Percentiles rank a stretch among this genome's conserved stretches.
These are phyloP conservation scores for Thalassia testudinum DNA, from an alignment of 116 monocot genomes.

Conservation along the genomic window DNA sequence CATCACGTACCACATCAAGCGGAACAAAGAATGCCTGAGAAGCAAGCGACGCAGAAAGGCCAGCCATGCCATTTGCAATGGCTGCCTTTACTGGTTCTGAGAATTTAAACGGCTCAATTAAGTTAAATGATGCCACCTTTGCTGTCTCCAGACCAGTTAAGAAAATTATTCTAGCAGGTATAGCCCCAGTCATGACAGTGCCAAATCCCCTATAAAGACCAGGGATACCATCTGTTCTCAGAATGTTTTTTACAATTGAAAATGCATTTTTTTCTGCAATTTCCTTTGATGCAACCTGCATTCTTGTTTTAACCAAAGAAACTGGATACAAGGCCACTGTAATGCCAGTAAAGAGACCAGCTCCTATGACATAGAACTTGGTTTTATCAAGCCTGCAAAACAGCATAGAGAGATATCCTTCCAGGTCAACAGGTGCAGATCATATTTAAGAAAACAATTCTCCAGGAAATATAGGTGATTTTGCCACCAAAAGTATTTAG, in stretches of 20 bases:
- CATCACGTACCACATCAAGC: conserved; percentile 97
- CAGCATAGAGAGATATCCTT: too few relatives aligned
- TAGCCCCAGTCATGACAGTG: conserved; percentile 83
- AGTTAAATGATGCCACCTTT: conserved; percentile 49
- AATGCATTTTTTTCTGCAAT: conserved; percentile 55
- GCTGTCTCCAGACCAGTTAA: conserved; percentile 80
- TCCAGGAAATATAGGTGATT: too few relatives aligned
- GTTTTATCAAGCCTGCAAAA: conserved; percentile 81
- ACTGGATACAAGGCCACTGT: conserved; percentile 85
- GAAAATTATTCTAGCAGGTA: conserved; percentile 91
- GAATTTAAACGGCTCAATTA: conserved; percentile 67
- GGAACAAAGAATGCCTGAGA: conserved; percentile 92
- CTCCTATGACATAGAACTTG: conserved; percentile 79
- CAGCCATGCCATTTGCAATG: conserved; percentile 76
- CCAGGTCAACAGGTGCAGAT: too few relatives aligned
- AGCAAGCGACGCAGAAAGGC: conserved; percentile 67
- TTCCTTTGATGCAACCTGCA: conserved; percentile 89
- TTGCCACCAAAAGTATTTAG: too few relatives aligned
- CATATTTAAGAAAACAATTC: too few relatives aligned
- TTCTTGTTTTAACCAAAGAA: conserved; percentile 84
- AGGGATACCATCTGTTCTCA: conserved; percentile 73
- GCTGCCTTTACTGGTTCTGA: conserved; percentile 84
- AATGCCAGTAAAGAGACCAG: conserved; percentile 83
- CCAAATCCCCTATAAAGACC: conserved; percentile 94
- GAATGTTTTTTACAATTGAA: conserved; percentile 54